Percentiles rank a stretch among this genome's conserved stretches.
phyloP scores from a whole-genome alignment of 352 stramenopile species.

The Pseudoperonospora humuli region DNA sequence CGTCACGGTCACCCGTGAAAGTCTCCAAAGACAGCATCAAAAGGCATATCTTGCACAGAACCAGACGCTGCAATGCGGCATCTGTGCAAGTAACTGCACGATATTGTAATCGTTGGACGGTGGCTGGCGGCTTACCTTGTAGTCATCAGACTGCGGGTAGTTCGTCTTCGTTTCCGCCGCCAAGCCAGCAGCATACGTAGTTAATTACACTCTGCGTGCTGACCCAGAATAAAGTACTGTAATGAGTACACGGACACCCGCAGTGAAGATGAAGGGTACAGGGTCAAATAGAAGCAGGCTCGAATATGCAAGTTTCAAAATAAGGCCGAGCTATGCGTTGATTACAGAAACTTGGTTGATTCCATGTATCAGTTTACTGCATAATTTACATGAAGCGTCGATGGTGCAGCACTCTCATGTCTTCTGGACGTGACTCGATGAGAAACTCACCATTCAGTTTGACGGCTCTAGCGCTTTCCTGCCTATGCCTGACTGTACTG shows the following conservation, averaged over 20 bases:
- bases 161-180: conserved; percentile 1
- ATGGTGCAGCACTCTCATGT: too few relatives aligned
- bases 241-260: conserved; percentile 7
- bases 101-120: conserved; percentile 42
- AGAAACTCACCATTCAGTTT: too few relatives aligned
- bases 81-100: conserved; percentile 39
- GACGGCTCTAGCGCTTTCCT: too few relatives aligned
- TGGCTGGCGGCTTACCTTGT: conserved; percentile 10
- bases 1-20: conserved; percentile 76
- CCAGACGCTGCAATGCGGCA: conserved; percentile 54
- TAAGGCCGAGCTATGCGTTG: conserved; percentile 8
- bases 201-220: conserved; percentile 11
- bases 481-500: too few relatives aligned
- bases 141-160: conserved; percentile 17
- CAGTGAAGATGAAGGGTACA: conserved; percentile 17
- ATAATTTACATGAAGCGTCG: conserved; percentile 29
- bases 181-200: conserved; percentile 8
- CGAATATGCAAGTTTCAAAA: conserved; percentile 15
- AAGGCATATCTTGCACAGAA: conserved; percentile 72
- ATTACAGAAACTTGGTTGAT: neutral
- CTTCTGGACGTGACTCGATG: too few relatives aligned
- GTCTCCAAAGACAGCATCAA: conserved; percentile 77
- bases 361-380: neutral
- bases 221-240: conserved; percentile 8
- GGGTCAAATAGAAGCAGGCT: conserved; percentile 26